Conservation (phyloP, 768 basidiomycete genomes). For the Scleroderma bovista region DNA sequence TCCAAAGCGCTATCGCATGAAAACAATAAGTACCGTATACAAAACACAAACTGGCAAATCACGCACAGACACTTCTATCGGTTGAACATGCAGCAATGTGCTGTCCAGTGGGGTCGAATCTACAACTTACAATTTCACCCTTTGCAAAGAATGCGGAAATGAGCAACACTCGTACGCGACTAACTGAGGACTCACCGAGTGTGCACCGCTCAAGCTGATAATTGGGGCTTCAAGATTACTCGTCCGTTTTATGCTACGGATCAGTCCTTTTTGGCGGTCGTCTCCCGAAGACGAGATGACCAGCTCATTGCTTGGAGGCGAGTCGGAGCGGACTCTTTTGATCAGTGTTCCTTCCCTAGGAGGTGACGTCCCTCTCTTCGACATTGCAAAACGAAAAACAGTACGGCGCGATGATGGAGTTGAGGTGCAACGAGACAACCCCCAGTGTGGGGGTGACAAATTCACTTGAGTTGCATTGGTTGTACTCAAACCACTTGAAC, state of each 20-base stretch:
- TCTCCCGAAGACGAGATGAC: constrained; percentile 72
- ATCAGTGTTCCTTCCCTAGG: constrained; percentile 48
- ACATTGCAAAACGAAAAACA: constrained; percentile 57
- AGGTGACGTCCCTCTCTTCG: constrained; percentile 64
- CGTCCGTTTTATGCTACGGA: constrained; percentile 87
- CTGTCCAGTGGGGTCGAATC: constrained; percentile 92
- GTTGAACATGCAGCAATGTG: constrained; percentile 90
- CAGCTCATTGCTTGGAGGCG: constrained; percentile 59
- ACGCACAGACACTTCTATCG: constrained; percentile 86
- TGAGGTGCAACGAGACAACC: too few relatives aligned
- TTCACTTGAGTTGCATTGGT: too few relatives aligned
- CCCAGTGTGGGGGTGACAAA: too few relatives aligned
- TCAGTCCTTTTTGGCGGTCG: constrained; percentile 69
- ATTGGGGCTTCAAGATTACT: constrained; percentile 92
- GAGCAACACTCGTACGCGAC: background rate
- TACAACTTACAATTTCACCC: constrained; percentile 87
- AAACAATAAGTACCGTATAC: constrained; percentile 3
- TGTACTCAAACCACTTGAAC: too few relatives aligned
- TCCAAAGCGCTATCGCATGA: constrained; percentile 65
- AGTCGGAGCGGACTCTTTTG: constrained; percentile 52
- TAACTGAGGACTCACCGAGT: constrained; percentile 52
- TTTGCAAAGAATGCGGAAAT: constrained; percentile 17
- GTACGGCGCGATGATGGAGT: too few relatives aligned
- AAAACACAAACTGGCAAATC: background rate
- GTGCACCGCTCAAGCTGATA: constrained; percentile 82